These are phyloP conservation scores for Sonneratia caseolaris DNA, from an alignment of 345 rosid genomes.

Conservation along the genomic window DNA sequence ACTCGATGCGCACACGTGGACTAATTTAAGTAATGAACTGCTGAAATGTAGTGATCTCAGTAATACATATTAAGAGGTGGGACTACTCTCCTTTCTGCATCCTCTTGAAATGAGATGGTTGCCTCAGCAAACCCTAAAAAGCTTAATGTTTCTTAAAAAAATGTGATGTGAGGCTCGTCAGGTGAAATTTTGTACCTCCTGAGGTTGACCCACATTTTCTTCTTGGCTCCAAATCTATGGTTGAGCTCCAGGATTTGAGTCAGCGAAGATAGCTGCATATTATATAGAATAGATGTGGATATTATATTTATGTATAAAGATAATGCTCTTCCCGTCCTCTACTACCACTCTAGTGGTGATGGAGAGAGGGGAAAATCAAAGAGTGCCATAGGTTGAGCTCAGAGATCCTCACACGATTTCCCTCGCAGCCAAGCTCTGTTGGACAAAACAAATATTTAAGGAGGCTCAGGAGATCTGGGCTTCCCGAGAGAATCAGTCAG, in stretches of 20 bases:
- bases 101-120: too few relatives aligned
- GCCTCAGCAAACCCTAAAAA: too few relatives aligned
- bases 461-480: not conserved
- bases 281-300: not conserved
- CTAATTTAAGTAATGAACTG: too few relatives aligned
- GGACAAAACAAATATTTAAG: not conserved
- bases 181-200: too few relatives aligned
- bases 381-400: constrained; percentile 33
- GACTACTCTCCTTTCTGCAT: too few relatives aligned
- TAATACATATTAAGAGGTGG: too few relatives aligned
- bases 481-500: constrained; percentile 17
- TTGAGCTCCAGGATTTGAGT: not conserved
- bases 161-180: too few relatives aligned
- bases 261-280: not conserved
- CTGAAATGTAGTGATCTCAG: too few relatives aligned
- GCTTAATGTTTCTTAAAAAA: too few relatives aligned
- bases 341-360: not conserved
- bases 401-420: constrained; percentile 32
- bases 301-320: not conserved
- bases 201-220: too few relatives aligned
- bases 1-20: too few relatives aligned
- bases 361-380: not conserved
- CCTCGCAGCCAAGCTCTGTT: constrained; percentile 19
- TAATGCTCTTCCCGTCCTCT: not conserved
- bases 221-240: too few relatives aligned